Evolutionary conservation across 2,329 filamentous ascomycete species (phyloP).

Genomic region (Amauroascus niger): DNA sequence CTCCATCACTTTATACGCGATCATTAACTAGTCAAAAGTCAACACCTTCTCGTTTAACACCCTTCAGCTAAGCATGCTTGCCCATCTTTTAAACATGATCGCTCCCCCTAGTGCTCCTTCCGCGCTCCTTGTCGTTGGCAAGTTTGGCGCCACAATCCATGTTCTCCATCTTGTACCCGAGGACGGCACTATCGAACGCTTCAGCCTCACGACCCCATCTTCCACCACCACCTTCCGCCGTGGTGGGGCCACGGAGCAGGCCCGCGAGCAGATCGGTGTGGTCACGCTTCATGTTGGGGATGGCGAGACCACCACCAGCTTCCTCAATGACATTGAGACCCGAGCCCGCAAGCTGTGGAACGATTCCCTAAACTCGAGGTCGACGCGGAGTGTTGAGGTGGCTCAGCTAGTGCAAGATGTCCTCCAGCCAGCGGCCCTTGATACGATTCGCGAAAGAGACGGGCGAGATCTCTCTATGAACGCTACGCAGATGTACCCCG

Average conservation of each 20-base stretch:
- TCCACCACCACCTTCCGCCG: constrained; percentile 6
- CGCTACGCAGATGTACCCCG: constrained; percentile 9
- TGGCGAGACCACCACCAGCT: not conserved
- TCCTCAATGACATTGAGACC: constrained; percentile 13
- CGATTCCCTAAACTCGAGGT: constrained; percentile 7
- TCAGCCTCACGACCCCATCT: not conserved
- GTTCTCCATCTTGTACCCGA: constrained; percentile 15
- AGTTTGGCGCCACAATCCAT: not conserved
- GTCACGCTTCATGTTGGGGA: constrained; percentile 13
- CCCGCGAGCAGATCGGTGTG: constrained; percentile 13
- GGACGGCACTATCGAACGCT: constrained; percentile 14
- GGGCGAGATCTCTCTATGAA: constrained; percentile 8
- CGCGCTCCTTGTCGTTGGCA: constrained; percentile 12
- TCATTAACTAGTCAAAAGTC: too few species aligned
- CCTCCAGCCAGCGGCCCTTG: constrained; percentile 13
- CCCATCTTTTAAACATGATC: constrained; percentile 8
- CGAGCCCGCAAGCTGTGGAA: constrained; percentile 12
- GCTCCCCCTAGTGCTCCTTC: constrained; percentile 10
- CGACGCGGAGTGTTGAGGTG: not conserved
- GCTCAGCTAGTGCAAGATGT: constrained; percentile 9
- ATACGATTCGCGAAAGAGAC: constrained; percentile 11
- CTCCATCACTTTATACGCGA: too few species aligned
- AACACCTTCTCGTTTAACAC: not conserved
- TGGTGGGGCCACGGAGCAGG: constrained; percentile 10
- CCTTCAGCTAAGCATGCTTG: constrained; percentile 14